phyloP scores from a whole-genome alignment of 1,284 basidiomycete species.

The Prillingera fragicola region DNA sequence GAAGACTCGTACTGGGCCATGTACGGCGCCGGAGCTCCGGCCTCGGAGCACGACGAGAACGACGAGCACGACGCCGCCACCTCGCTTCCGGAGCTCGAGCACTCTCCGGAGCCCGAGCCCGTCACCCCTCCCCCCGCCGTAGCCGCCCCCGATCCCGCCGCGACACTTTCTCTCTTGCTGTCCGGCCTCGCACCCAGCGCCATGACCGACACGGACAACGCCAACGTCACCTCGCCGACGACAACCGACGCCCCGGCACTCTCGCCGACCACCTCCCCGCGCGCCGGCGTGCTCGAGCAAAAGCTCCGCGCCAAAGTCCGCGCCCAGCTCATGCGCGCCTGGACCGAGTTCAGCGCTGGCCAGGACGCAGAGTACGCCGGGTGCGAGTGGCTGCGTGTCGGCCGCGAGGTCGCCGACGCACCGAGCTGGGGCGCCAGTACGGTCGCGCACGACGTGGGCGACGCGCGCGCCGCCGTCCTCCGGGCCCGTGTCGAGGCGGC shows the following conservation, averaged over 20 bases:
- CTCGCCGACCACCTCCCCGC: neutral
- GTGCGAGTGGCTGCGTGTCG: slow-evolving; percentile 32
- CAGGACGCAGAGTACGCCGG: slow-evolving; percentile 29
- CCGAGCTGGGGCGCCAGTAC: slow-evolving; percentile 4
- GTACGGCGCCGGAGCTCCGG: slow-evolving; percentile 25
- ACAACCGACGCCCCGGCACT: neutral
- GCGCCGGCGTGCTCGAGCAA: slow-evolving; percentile 12
- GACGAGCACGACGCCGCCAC: neutral
- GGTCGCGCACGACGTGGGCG: neutral
- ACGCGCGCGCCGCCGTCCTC: slow-evolving; percentile 11
- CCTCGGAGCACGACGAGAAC: neutral
- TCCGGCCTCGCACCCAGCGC: neutral
- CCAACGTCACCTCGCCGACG: slow-evolving; percentile 1
- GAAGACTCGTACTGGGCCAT: slow-evolving; percentile 42
- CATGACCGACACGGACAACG: neutral
- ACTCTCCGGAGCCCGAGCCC: slow-evolving; percentile 7
- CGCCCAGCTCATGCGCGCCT: slow-evolving; percentile 20
- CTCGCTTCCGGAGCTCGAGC: no score
- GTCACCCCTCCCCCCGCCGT: slow-evolving; percentile 5
- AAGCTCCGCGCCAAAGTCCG: slow-evolving; percentile 22
- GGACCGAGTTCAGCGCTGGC: slow-evolving; percentile 14
- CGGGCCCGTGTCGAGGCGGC: slow-evolving; percentile 30
- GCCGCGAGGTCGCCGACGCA: slow-evolving; percentile 20
- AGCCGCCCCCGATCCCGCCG: slow-evolving; percentile 4
- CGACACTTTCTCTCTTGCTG: slow-evolving; percentile 10